Base-by-base conservation (phyloP, 1,139 yeast species). In the Geotrichum carabidarum region DNA sequence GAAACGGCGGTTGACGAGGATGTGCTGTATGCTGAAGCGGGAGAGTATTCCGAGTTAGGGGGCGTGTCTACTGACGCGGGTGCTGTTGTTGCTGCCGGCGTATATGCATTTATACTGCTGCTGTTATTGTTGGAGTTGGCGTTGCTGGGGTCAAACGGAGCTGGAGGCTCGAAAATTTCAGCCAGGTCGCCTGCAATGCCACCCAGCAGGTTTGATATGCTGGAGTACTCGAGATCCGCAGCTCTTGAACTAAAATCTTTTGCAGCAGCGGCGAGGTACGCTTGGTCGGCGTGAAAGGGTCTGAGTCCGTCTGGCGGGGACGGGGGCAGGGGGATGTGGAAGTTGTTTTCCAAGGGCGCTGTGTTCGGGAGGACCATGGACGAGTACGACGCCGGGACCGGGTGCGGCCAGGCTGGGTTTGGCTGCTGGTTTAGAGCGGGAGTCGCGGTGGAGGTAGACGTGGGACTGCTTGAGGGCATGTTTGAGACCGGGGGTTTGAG, bases 221-320 rank as follows among this genome's bases (percentile, higher is more conserved):
- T 49, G 4, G 53, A 50, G 35, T 55, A 55, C 34, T 55, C 58
- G n/a, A 55, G 48, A 42, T 55, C 56, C 2, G 56, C 58, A 1
- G 58, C 58, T 17, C 55, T 44, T 27, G 58, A 55, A 22, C 56
- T 52, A 30, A 55, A 55, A 31, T 55, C 58, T 14, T 47, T 17
- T 3, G 49, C 49, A 7, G 30, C 36, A 8, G 36, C 36, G 30
- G 43, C 43, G 11, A 40, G 30, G 11, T 9, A 15, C 11, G 30
- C 17, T 7, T 36, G 31, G 31, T 11, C 17, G 17, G 49, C 8
- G 12, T 11, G n/a, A 7, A 41, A 11, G 9, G 40, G 9, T 35
- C 35, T 45, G 17, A 45, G 41, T 35, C 38, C 53, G 30, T 42
- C 50, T 3, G 55, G 55, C 15, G 55, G 55, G 4, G 51, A 47